phyloP scores from a whole-genome alignment of 352 stramenopile genomes.

The Pythium phragmitis region DNA sequence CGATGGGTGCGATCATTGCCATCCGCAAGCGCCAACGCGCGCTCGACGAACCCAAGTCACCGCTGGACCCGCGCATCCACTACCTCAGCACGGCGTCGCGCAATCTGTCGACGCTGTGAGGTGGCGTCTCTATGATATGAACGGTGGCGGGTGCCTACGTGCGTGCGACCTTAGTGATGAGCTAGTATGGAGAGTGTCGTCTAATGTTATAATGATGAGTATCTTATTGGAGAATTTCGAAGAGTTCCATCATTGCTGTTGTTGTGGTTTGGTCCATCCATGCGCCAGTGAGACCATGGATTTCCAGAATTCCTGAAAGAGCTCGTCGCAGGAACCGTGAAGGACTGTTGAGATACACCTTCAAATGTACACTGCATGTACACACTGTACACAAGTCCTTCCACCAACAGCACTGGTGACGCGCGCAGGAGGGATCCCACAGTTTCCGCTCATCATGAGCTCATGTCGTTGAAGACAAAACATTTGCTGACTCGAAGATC shows the following conservation, averaged over 20 bases:
- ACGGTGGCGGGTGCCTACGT: not conserved
- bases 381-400: too few relatives aligned
- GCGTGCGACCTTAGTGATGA: not conserved
- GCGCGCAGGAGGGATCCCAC: too few relatives aligned
- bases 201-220: constrained; percentile 10
- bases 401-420: too few relatives aligned
- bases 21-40: constrained; percentile 43
- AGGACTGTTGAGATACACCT: too few relatives aligned
- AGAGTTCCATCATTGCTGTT: not conserved
- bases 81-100: constrained; percentile 22
- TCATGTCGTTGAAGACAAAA: too few relatives aligned
- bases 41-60: constrained; percentile 41
- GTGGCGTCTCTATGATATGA: not conserved
- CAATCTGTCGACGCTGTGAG: constrained; percentile 14
- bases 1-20: constrained; percentile 38
- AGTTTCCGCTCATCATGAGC: too few relatives aligned
- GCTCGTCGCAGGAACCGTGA: too few relatives aligned
- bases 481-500: too few relatives aligned
- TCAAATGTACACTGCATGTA: too few relatives aligned
- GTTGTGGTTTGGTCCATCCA: too few relatives aligned
- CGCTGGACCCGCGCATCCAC: constrained; percentile 31
- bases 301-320: too few relatives aligned
- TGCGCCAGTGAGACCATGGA: not conserved
- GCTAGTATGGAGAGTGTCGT: not conserved
- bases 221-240: not conserved